A percentile compares a stretch with the other conserved stretches of the same genome.
These are phyloP conservation scores for Lepraria neglecta DNA, from an alignment of 495 filamentous ascomycete genomes.

Conservation along the genomic window DNA sequence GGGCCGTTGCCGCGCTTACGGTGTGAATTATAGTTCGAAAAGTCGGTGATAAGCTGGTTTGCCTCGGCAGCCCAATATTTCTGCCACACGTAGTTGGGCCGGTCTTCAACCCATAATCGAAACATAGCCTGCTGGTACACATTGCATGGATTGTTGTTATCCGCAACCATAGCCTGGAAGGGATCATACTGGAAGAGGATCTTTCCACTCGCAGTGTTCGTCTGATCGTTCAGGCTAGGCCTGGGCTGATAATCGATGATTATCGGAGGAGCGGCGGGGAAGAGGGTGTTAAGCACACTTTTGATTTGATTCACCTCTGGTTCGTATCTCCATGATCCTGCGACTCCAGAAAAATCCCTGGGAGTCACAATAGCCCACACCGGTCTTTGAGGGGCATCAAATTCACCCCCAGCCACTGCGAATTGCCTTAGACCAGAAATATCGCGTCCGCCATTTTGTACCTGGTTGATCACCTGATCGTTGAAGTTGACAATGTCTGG, in stretches of 20 bases:
- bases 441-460: neutral
- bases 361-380: slow-evolving; percentile 1
- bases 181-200: neutral
- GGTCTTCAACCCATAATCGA: no score
- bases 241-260: neutral
- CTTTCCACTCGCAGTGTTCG: no score
- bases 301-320: neutral
- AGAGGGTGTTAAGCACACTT: neutral
- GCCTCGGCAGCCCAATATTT: no score
- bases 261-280: neutral
- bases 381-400: neutral
- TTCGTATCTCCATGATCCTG: neutral
- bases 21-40: no score
- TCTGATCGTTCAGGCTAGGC: no score
- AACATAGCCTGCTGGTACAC: no score
- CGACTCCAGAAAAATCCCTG: neutral
- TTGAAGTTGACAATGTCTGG: neutral
- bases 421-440: neutral
- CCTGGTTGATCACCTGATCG: neutral
- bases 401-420: neutral
- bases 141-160: no score
- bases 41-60: no score
- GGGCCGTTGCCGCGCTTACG: no score
- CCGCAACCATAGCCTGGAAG: neutral
- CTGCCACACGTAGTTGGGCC: no score